Percentiles rank a stretch among this genome's conserved stretches.
phyloP scores from a whole-genome alignment of 371 early-diverging fungal genomes.

The Mortierella sp. region DNA sequence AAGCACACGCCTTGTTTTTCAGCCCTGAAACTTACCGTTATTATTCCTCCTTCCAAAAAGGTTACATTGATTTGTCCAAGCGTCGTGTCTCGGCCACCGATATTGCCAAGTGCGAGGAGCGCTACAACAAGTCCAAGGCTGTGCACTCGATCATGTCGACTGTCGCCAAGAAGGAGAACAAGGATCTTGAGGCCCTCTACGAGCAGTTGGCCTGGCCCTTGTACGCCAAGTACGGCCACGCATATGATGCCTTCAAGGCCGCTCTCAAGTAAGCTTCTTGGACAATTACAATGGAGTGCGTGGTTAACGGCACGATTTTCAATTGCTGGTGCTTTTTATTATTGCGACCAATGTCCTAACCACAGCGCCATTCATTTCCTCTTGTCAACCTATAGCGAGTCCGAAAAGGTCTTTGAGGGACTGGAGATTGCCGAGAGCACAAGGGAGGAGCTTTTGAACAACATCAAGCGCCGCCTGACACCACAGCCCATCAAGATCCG shows the following conservation, averaged over 20 bases:
- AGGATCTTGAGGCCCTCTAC: slow-evolving; percentile 91
- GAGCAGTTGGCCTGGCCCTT: slow-evolving; percentile 97
- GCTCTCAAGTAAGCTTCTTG: slow-evolving; percentile 81
- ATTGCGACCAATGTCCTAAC: neutral
- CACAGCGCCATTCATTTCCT: neutral
- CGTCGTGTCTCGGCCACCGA: slow-evolving; percentile 98
- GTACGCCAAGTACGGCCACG: slow-evolving; percentile 98
- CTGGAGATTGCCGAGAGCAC: slow-evolving; percentile 77
- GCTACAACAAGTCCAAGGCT: slow-evolving; percentile 97
- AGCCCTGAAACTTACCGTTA: neutral
- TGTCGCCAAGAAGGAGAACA: slow-evolving; percentile 92
- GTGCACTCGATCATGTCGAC: slow-evolving; percentile 90
- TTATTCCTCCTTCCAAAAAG: slow-evolving; percentile 49
- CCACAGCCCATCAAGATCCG: slow-evolving; percentile 98
- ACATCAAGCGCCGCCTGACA: slow-evolving; percentile 92
- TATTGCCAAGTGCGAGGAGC: slow-evolving; percentile 94
- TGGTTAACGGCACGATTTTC: neutral
- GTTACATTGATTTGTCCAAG: slow-evolving; percentile 99
- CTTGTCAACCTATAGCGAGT: slow-evolving; percentile 70
- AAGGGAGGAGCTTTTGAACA: slow-evolving; percentile 82
- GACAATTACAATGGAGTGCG: neutral
- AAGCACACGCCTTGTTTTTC: neutral
- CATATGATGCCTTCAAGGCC: slow-evolving; percentile 96
- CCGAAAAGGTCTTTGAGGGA: slow-evolving; percentile 90
- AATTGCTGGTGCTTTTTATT: neutral